Percentiles rank a stretch among this genome's conserved stretches.
Evolutionary conservation across 768 basidiomycete genomes (phyloP).

Genomic region (Hygrophorus pudorinus): DNA sequence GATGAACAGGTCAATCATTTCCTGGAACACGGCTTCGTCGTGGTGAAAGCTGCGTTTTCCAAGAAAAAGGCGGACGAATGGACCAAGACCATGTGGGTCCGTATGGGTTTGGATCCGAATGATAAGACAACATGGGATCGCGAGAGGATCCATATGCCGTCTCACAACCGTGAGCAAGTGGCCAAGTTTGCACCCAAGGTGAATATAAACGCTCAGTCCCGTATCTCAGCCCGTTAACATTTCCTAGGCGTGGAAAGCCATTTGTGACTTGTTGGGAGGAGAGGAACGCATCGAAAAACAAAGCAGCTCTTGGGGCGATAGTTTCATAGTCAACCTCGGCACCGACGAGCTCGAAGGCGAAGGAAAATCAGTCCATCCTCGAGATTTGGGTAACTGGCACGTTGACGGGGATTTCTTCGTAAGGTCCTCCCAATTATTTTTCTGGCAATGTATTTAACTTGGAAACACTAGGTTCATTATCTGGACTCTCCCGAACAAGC

Average conservation of each 20-base stretch:
- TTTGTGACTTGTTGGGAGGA: conserved; percentile 50
- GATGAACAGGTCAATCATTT: conserved; percentile 44
- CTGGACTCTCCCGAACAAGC: conserved; percentile 61
- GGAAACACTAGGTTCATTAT: conserved; percentile 36
- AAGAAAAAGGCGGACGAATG: conserved; percentile 39
- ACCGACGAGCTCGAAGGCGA: conserved; percentile 29
- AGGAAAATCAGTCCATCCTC: conserved; percentile 22
- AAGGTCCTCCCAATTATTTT: conserved; percentile 10
- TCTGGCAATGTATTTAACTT: background rate
- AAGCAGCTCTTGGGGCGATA: conserved; percentile 43
- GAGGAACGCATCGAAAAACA: conserved; percentile 45
- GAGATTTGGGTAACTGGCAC: conserved; percentile 53
- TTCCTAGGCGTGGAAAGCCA: conserved; percentile 47
- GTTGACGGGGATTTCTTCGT: conserved; percentile 52
- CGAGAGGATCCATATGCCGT: conserved; percentile 49
- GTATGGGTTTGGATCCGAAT: conserved; percentile 40
- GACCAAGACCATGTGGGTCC: conserved; percentile 41
- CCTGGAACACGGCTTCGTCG: conserved; percentile 43
- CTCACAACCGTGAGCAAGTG: conserved; percentile 35
- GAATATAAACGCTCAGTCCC: background rate
- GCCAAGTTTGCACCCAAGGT: conserved; percentile 44
- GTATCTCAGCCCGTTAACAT: background rate
- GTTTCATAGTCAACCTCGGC: conserved; percentile 56
- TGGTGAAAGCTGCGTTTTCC: conserved; percentile 43
- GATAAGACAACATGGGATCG: conserved; percentile 47